A percentile compares a stretch with the other conserved stretches of the same genome.
Evolutionary conservation across 225 moss, liverwort and hornwort genomes (phyloP).

Genomic region (Polytrichum commune): DNA sequence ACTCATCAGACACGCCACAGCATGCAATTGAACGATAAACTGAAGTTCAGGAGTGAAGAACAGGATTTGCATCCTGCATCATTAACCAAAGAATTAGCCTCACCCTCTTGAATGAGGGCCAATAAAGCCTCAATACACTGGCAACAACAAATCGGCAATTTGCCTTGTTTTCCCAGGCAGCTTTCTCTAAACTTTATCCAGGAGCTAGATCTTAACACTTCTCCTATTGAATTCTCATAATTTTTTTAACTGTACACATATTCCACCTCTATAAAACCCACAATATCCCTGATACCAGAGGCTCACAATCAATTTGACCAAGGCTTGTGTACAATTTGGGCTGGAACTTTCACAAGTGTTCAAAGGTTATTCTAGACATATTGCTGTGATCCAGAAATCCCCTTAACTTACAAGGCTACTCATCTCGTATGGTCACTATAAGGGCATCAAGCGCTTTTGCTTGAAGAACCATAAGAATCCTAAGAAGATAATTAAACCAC

Average conservation of each 20-base stretch:
- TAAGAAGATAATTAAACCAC: constrained; percentile 57
- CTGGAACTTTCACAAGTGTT: constrained; percentile 9
- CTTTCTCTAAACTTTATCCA: constrained; percentile 18
- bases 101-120: constrained; percentile 32
- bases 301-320: constrained; percentile 5
- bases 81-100: constrained; percentile 44
- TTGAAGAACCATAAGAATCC: constrained; percentile 91
- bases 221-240: neutral
- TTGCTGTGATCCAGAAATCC: constrained; percentile 16
- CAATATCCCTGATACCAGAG: constrained; percentile 18
- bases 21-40: neutral
- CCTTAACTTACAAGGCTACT: neutral
- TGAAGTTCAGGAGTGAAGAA: neutral
- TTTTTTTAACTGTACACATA: constrained; percentile 9
- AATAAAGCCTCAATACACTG: constrained; percentile 14
- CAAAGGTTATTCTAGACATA: constrained; percentile 12
- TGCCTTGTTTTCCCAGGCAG: constrained; percentile 16
- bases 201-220: constrained; percentile 13
- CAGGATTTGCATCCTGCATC: constrained; percentile 7
- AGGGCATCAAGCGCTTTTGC: constrained; percentile 80
- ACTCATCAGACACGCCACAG: neutral
- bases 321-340: neutral
- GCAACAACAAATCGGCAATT: constrained; percentile 11
- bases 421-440: constrained; percentile 21
- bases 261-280: constrained; percentile 9